Evolutionary conservation across 2,329 filamentous ascomycete species (phyloP).

Genomic region (Botrytis medusae): DNA sequence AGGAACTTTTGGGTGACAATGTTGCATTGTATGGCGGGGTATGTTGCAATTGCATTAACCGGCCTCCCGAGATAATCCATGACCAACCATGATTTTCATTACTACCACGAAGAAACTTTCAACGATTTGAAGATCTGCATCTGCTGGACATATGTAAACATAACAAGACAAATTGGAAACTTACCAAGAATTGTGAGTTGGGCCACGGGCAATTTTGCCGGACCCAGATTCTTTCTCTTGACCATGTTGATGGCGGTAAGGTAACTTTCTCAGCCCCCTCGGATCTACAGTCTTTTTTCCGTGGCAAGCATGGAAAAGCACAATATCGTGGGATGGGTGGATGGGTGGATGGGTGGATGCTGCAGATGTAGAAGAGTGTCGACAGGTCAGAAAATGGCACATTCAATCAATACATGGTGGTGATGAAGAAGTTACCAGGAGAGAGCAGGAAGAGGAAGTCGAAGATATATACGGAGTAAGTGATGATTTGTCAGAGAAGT

Average conservation of each 20-base stretch:
- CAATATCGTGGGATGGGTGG: background rate
- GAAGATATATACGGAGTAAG: background rate
- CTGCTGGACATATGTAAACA: constrained; percentile 8
- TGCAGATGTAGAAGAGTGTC: too few relatives aligned
- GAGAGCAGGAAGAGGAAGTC: background rate
- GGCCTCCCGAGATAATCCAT: background rate
- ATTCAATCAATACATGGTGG: background rate
- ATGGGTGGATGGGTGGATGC: too few relatives aligned
- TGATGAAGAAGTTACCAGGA: background rate
- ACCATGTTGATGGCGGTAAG: constrained; percentile 24
- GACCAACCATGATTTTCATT: background rate
- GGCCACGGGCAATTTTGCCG: constrained; percentile 68
- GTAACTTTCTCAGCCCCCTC: background rate
- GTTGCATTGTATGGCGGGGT: constrained; percentile 1
- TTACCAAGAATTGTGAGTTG: constrained; percentile 77
- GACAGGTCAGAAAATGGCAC: background rate
- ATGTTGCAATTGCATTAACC: background rate
- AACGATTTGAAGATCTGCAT: constrained; percentile 21
- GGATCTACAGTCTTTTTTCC: background rate
- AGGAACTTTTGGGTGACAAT: background rate
- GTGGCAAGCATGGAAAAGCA: background rate
- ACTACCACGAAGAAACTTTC: constrained; percentile 19
- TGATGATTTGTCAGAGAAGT: background rate
- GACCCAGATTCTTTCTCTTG: constrained; percentile 34
- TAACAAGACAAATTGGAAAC: constrained; percentile 31